A percentile compares a stretch with the other conserved stretches of the same genome.
Evolutionary conservation across 257 asterid species (phyloP).

Genomic region (Eucommia ulmoides): DNA sequence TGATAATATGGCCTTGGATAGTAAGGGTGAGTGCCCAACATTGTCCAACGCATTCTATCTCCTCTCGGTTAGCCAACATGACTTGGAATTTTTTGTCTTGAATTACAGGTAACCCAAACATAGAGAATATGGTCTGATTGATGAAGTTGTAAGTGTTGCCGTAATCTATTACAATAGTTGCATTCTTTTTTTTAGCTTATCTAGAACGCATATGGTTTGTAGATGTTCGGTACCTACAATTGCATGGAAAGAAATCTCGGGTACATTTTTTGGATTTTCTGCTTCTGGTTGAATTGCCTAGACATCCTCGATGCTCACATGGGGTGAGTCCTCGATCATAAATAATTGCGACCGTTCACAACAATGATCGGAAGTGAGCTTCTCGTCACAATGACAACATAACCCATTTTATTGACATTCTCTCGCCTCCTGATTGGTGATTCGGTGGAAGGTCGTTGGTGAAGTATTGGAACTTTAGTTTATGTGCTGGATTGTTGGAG

Average conservation of each 20-base stretch:
- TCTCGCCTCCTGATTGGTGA: no score
- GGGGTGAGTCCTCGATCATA: no score
- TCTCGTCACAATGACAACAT: no score
- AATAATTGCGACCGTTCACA: no score
- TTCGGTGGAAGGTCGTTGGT: no score
- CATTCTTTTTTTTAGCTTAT: neutral
- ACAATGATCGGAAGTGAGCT: no score
- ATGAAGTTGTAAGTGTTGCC: neutral
- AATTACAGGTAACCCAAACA: neutral
- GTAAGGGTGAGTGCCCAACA: neutral
- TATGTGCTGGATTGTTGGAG: no score
- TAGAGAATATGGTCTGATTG: neutral
- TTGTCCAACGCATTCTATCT: neutral
- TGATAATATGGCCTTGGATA: neutral
- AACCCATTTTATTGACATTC: no score
- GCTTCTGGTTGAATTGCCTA: no score
- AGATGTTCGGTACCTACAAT: neutral
- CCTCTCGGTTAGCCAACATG: neutral
- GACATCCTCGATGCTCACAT: no score
- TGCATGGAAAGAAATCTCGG: neutral
- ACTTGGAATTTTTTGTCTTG: neutral
- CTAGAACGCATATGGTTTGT: neutral
- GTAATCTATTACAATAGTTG: neutral
- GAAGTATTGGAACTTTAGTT: no score
- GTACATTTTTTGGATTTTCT: no score